phyloP scores from a whole-genome alignment of 2,329 filamentous ascomycete genomes.

The Exophiala viscosa region DNA sequence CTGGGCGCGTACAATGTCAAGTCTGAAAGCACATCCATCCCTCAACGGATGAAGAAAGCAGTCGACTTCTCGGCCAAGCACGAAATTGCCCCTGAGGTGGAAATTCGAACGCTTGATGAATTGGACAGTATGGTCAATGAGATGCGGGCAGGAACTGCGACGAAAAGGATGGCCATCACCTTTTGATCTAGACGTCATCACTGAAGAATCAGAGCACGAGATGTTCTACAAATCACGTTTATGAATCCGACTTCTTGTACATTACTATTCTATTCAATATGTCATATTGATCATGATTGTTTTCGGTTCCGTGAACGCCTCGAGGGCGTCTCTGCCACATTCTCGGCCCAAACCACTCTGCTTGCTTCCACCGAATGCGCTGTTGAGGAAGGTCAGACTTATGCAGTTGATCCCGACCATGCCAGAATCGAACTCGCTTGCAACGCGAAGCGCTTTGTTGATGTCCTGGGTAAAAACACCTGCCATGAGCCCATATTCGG shows the following conservation, averaged over 20 bases:
- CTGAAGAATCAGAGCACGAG: too few relatives aligned
- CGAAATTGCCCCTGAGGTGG: not conserved
- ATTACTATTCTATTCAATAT: not conserved
- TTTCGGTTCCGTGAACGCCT: slow-evolving; percentile 38
- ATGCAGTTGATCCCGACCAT: slow-evolving; percentile 45
- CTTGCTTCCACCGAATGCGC: slow-evolving; percentile 43
- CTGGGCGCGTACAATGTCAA: not conserved
- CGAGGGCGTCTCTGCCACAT: slow-evolving; percentile 36
- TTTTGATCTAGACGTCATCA: not conserved
- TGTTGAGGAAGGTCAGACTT: slow-evolving; percentile 35
- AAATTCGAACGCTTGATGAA: not conserved
- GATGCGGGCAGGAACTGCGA: not conserved
- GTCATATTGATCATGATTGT: slow-evolving; percentile 35
- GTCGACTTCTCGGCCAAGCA: not conserved
- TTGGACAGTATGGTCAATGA: not conserved
- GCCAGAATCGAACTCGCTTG: slow-evolving; percentile 39
- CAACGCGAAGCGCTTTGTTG: slow-evolving; percentile 38
- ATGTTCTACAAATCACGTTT: too few relatives aligned
- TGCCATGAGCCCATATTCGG: slow-evolving; percentile 39
- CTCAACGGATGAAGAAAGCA: not conserved
- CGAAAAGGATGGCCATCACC: not conserved
- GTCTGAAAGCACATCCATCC: not conserved
- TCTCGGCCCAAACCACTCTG: slow-evolving; percentile 51
- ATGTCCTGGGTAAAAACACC: slow-evolving; percentile 41
- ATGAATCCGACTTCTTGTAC: too few relatives aligned